Conservation (phyloP, 805 yeast species). For the Saturnispora besseyi region DNA sequence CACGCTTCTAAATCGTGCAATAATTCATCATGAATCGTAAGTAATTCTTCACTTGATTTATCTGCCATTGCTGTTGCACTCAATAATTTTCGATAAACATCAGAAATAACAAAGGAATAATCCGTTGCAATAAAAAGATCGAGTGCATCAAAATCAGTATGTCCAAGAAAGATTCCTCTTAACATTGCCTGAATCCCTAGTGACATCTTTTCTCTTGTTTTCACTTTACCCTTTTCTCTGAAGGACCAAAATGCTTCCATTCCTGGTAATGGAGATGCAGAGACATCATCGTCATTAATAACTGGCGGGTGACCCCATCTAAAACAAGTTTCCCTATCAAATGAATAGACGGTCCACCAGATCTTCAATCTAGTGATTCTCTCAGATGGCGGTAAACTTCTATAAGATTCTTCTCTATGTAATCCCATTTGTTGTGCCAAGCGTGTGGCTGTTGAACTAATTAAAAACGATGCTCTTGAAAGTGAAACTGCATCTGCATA, state of each 20-base stretch:
- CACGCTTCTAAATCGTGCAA: constrained; percentile 23
- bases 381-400: constrained; percentile 31
- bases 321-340: constrained; percentile 37
- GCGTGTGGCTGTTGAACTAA: constrained; percentile 40
- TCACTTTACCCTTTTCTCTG: not conserved
- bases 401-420: constrained; percentile 39
- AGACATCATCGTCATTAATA: constrained; percentile 33
- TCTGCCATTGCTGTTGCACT: constrained; percentile 22
- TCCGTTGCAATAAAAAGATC: constrained; percentile 18
- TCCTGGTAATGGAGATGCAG: constrained; percentile 24
- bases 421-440: constrained; percentile 52
- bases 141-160: not conserved
- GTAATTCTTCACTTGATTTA: constrained; percentile 14
- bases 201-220: constrained; percentile 6
- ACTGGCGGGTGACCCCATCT: constrained; percentile 43
- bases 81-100: constrained; percentile 22
- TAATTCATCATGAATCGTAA: constrained; percentile 10
- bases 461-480: constrained; percentile 33
- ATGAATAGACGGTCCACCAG: constrained; percentile 42
- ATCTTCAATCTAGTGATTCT: constrained; percentile 30
- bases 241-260: constrained; percentile 19
- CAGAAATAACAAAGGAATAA: constrained; percentile 21
- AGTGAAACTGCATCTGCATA: constrained; percentile 28
- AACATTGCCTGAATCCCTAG: constrained; percentile 9
- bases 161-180: constrained; percentile 4